Evolutionary conservation across 176 grass and related monocot species (phyloP), one percentile per base, ranked within the genome.

Genomic region (Lolium rigidum): DNA sequence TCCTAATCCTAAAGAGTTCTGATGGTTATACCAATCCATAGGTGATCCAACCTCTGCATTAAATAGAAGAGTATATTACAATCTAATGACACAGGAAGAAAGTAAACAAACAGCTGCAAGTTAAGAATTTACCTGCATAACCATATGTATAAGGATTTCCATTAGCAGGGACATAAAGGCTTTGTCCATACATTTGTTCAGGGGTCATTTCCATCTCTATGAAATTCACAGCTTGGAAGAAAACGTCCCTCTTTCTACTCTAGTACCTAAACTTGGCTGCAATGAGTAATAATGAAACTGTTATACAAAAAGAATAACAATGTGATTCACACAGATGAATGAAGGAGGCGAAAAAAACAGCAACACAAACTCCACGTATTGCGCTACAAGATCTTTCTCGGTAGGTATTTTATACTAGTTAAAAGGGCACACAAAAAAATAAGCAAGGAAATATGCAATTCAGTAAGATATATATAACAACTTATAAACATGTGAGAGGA

Each of bases 21-120:
- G 90, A 57, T 79, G 48, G 39, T 89, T 90, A 68, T 91, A 91
- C 94, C 96, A 96, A 76, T 92, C 90, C 88, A 86, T 82, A 65
- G 90, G 71, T 39, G 79, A 57, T 80, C 91, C 88, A 87, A 74
- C 84, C 84, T 93, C 94, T 97, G 83, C 56, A 90, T 49, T 86
- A 6, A 39, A 24, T 16, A 84, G 63, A 84, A 74, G 6, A 16
- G 5, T 83, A 22, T 21, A 17, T 54, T 85, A 58, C 4, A 76
- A 79, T 24, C 20, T 60, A 24, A 80, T 20, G 59, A 18, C 55
- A 78, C 15, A 64, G 3, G 16, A 14, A 80, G n/a, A 76, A 72
- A 69, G 72, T 56, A 11, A 43, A 57, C 49, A 75, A n/a, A 4
- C 2, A 52, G 4, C 10, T 39, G 72, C 49, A 46, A 58, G 20